These are phyloP conservation scores for Dimocarpus longan DNA, from an alignment of 345 rosid species.

Conservation along the genomic window DNA sequence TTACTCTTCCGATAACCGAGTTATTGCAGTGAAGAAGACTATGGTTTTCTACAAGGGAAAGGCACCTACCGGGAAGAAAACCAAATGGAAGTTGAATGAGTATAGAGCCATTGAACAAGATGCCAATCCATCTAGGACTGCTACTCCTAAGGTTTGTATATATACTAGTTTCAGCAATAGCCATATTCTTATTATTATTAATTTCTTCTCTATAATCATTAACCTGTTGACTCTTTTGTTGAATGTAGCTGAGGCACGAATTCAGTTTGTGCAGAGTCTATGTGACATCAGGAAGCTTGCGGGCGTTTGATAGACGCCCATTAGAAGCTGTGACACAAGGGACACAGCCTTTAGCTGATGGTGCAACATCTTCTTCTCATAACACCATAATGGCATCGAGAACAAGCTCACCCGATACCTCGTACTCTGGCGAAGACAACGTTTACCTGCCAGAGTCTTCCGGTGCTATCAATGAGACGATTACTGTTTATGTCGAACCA, in stretches of 20 bases:
- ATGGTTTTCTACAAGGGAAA: slow-evolving; percentile 94
- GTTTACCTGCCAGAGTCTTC: slow-evolving; percentile 33
- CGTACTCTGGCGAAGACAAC: slow-evolving; percentile 45
- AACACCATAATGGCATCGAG: slow-evolving; percentile 24
- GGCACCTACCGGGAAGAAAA: slow-evolving; percentile 82
- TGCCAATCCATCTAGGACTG: slow-evolving; percentile 25
- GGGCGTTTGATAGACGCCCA: slow-evolving; percentile 95
- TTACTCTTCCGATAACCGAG: slow-evolving; percentile 62
- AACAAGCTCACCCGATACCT: slow-evolving; percentile 51
- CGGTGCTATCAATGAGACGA: slow-evolving; percentile 29
- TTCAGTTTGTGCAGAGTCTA: slow-evolving; percentile 88
- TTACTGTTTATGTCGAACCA: slow-evolving; percentile 36
- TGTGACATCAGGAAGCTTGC: slow-evolving; percentile 65
- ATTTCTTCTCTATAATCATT: slow-evolving; percentile 23
- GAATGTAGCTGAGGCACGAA: slow-evolving; percentile 72
- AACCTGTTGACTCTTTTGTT: slow-evolving; percentile 21
- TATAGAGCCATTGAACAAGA: slow-evolving; percentile 72
- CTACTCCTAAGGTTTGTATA: slow-evolving; percentile 47
- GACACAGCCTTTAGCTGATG: slow-evolving; percentile 27
- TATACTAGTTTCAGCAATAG: background rate
- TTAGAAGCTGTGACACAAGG: slow-evolving; percentile 37
- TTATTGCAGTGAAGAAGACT: slow-evolving; percentile 83
- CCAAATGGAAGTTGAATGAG: slow-evolving; percentile 97
- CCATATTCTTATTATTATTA: too few relatives aligned
- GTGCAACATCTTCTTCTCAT: slow-evolving; percentile 36